These are phyloP conservation scores for Xerocomus spinulosus DNA, from an alignment of 768 basidiomycete species.

Conservation along the genomic window DNA sequence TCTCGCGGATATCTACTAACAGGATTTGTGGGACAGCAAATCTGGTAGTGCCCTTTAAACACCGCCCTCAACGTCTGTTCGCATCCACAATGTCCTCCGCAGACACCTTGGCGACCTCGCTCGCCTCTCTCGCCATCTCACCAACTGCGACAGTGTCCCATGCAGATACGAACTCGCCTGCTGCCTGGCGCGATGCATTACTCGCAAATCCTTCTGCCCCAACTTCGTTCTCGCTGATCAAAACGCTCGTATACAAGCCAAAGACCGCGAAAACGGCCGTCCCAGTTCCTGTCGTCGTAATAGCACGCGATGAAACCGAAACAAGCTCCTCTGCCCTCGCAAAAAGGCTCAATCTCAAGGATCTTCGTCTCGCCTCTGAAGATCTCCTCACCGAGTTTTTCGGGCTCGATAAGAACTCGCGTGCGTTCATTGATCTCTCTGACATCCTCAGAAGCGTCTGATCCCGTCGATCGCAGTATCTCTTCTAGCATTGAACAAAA, in stretches of 20 bases:
- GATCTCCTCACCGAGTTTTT: slow-evolving; percentile 87
- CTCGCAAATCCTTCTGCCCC: slow-evolving; percentile 48
- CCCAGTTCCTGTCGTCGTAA: slow-evolving; percentile 80
- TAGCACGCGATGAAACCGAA: slow-evolving; percentile 83
- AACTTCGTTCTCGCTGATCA: slow-evolving; percentile 65
- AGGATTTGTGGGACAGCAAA: no score
- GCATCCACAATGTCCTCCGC: no score
- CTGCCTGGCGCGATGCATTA: slow-evolving; percentile 73
- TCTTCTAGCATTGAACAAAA: slow-evolving; percentile 62
- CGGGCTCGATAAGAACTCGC: slow-evolving; percentile 75
- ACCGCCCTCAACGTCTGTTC: no score
- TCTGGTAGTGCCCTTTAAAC: no score
- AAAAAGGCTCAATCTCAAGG: slow-evolving; percentile 80
- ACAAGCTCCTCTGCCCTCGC: slow-evolving; percentile 72
- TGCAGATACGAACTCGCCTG: slow-evolving; percentile 59
- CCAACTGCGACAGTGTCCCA: slow-evolving; percentile 54
- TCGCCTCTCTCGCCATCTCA: slow-evolving; percentile 52
- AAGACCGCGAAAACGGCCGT: slow-evolving; percentile 89
- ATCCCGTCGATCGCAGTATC: slow-evolving; percentile 53
- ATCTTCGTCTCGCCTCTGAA: slow-evolving; percentile 78
- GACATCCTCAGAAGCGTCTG: neutral
- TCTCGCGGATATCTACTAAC: no score
- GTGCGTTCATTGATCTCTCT: slow-evolving; percentile 44
- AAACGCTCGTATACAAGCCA: slow-evolving; percentile 93
- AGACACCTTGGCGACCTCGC: slow-evolving; percentile 30